Conservation (phyloP, 345 rosid genomes). For the Bruguiera sexangula region DNA sequence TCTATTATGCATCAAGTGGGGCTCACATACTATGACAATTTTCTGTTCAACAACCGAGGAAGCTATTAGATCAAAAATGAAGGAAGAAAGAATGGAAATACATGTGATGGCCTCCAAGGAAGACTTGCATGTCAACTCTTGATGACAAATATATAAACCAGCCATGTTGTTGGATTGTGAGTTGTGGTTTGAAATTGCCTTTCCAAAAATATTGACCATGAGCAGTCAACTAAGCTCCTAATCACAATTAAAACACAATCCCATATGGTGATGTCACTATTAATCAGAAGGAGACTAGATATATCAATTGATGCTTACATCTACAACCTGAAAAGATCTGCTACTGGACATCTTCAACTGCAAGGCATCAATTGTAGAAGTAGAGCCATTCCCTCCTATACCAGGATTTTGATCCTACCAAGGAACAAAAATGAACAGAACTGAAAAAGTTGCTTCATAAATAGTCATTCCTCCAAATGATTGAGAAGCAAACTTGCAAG, state of each 20-base stretch:
- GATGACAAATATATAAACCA: no score
- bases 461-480: not conserved
- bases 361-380: conserved; percentile 47
- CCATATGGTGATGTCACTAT: not conserved
- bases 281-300: not conserved
- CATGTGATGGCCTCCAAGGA: not conserved
- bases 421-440: not conserved
- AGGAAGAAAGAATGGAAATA: no score
- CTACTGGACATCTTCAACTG: conserved; percentile 43
- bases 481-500: not conserved
- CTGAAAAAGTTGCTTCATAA: not conserved
- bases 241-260: not conserved
- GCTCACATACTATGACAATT: no score
- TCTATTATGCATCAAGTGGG: no score
- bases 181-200: no score
- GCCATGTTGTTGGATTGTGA: no score
- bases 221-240: not conserved
- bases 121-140: not conserved
- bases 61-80: no score
- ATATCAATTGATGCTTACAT: conserved; percentile 34
- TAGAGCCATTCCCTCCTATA: conserved; percentile 39
- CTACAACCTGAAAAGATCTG: conserved; percentile 43
- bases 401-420: conserved; percentile 39
- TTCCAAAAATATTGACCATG: no score
- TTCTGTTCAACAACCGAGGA: no score